Conservation (phyloP, 1,139 yeast species). For the Nakaseomyces glabratus region DNA sequence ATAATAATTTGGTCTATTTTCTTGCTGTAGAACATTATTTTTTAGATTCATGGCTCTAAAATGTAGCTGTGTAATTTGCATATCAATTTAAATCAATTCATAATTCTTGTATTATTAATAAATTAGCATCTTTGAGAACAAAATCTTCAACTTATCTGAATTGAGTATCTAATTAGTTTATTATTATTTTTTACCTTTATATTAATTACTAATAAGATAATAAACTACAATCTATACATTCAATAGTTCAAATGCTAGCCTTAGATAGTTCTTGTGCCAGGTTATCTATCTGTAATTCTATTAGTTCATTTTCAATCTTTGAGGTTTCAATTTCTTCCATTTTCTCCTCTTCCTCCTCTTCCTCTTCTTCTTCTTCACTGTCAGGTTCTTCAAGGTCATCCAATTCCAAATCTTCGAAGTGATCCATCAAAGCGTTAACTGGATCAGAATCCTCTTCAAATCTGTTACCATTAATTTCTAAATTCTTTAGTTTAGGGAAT, state of each 20-base stretch:
- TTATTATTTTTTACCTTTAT: too few species aligned
- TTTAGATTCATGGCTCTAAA: too few species aligned
- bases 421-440: conserved; percentile 44
- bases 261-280: conserved; percentile 52
- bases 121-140: too few species aligned
- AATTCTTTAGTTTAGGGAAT: conserved; percentile 49
- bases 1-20: too few species aligned
- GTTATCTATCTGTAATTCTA: conserved; percentile 41
- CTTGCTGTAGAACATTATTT: too few species aligned
- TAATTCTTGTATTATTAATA: too few species aligned
- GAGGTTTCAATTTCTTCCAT: conserved; percentile 49
- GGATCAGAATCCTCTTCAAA: conserved; percentile 69
- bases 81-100: too few species aligned
- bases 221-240: too few species aligned
- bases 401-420: conserved; percentile 68
- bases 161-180: conserved; percentile 1
- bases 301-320: conserved; percentile 53
- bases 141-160: too few species aligned
- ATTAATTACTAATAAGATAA: too few species aligned
- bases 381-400: conserved; percentile 91
- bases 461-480: conserved; percentile 89
- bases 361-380: conserved; percentile 76
- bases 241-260: conserved; percentile 35
- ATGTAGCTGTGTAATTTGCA: too few species aligned
- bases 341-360: conserved; percentile 57